Base-by-base conservation (phyloP, 2,329 filamentous ascomycete genomes). In the Chaetomiaceae sp. region DNA sequence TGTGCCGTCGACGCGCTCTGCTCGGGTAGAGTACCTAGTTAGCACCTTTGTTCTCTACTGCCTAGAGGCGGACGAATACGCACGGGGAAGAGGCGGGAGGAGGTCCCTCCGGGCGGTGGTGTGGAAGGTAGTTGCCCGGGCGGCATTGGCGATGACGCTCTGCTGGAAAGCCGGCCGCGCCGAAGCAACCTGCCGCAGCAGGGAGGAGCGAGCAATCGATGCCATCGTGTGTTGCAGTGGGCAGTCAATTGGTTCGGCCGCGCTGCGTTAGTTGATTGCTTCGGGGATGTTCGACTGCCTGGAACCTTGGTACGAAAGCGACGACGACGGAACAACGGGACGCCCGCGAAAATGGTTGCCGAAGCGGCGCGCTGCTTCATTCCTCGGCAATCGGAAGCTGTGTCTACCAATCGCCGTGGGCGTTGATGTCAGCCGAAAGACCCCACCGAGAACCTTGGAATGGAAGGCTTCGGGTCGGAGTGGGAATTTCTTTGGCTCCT, bases 11-110 rank as follows among this genome's bases (percentile, higher is more conserved):
- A 95, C 80, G 53, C 77, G 74, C 78, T 92, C 87, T 91, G 68
- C 25, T 40, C 11, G 38, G 4, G 13, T 14, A 13, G 55, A n/a
- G n/a, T n/a, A n/a, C n/a, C 10, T 8, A 16, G 58, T 60, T 52
- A 63, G 56, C 57, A 58, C 55, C 58, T 21, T n/a, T 11, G 32
- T 14, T 44, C 67, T 9, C n/a, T 16, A n/a, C 81, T 75, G 84
- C 36, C 30, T 32, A 33, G 21, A 20, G 46, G 27, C 16, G 4
- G 16, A 45, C 44, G 30, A 29, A 27, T 33, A 80, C 87, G 74
- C 78, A 94, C 90, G 94, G 66, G 91, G 90, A 61, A 87, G 81
- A 51, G 90, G 85, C 55, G 92, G 90, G 53, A 99, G 80, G 66
- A 92, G 86, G 67, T 80, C 78, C 71, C 82, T 81, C 73, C 82